Conservation (phyloP, 371 early-diverging fungal genomes). For the Batkoa obscura region DNA sequence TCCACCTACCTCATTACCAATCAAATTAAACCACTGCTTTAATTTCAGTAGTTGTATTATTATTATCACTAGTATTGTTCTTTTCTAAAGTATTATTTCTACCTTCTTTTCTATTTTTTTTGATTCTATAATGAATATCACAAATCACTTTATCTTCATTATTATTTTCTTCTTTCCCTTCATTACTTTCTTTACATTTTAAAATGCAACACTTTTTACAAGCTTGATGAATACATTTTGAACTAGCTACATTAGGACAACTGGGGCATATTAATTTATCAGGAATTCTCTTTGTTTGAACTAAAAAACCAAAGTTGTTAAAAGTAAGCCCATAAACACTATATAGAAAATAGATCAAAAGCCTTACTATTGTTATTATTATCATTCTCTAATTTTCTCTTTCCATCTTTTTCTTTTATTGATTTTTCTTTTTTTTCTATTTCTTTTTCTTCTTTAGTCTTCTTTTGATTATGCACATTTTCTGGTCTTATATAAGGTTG, state of each 20-base stretch:
- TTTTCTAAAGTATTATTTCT: too few species aligned
- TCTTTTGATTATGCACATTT: constrained; percentile 1
- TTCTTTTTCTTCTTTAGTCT: not conserved
- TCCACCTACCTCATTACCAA: too few species aligned
- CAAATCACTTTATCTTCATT: too few species aligned
- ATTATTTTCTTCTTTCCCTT: too few species aligned
- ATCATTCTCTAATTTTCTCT: not conserved
- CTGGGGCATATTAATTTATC: not conserved
- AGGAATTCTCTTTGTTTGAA: not conserved
- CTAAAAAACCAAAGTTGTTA: too few species aligned
- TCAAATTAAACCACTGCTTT: too few species aligned
- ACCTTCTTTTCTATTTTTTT: too few species aligned
- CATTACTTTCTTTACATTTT: too few species aligned
- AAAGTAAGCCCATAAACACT: not conserved
- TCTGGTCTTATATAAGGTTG: constrained; percentile 58
- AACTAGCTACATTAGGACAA: constrained; percentile 1
- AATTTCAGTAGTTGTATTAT: too few species aligned
- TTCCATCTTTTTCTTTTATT: not conserved
- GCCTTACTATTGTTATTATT: not conserved
- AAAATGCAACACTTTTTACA: constrained; percentile 5
- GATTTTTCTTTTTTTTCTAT: not conserved
- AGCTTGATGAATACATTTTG: not conserved
- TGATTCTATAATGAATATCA: too few species aligned
- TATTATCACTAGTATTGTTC: too few species aligned
- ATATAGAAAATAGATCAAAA: not conserved